Conservation (phyloP, 2,329 filamentous ascomycete genomes). For the Phyllosticta capitalensis region DNA sequence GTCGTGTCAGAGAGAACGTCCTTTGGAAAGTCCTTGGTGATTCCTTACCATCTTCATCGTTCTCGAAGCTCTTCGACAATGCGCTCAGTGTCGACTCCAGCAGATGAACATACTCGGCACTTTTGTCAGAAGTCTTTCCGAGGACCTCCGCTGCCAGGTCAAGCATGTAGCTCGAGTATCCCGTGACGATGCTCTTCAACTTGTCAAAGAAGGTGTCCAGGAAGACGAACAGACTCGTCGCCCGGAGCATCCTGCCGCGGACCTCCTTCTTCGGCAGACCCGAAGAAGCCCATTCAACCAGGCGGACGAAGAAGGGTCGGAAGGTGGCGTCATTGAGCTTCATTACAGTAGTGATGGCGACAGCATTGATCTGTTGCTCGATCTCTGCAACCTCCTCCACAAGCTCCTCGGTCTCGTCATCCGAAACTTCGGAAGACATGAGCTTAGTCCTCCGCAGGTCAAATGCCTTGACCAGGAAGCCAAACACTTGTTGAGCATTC, state of each 20-base stretch:
- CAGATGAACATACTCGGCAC: slow-evolving; percentile 37
- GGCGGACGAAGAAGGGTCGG: slow-evolving; percentile 75
- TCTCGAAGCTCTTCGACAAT: slow-evolving; percentile 65
- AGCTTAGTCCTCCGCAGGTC: slow-evolving; percentile 52
- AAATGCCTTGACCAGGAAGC: slow-evolving; percentile 46
- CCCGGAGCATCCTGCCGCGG: slow-evolving; percentile 49
- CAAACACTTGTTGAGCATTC: slow-evolving; percentile 60
- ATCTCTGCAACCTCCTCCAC: slow-evolving; percentile 46
- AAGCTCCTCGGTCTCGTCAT: slow-evolving; percentile 34
- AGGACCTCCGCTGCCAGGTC: slow-evolving; percentile 64
- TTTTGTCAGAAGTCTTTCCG: not conserved
- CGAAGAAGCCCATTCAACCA: slow-evolving; percentile 70
- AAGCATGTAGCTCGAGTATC: slow-evolving; percentile 77
- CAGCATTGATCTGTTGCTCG: slow-evolving; percentile 57
- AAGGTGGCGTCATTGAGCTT: slow-evolving; percentile 94
- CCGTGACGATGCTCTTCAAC: slow-evolving; percentile 88
- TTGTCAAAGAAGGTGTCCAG: slow-evolving; percentile 69
- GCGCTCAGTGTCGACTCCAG: slow-evolving; percentile 63
- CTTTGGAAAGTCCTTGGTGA: too few relatives aligned
- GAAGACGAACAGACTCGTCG: slow-evolving; percentile 74
- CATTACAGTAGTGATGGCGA: slow-evolving; percentile 81
- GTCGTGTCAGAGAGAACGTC: not conserved
- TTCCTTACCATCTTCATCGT: slow-evolving; percentile 67
- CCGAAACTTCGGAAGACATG: slow-evolving; percentile 26
- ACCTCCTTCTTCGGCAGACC: slow-evolving; percentile 54